phyloP scores from a whole-genome alignment of 371 early-diverging fungal species.

The Cokeromyces recurvatus region DNA sequence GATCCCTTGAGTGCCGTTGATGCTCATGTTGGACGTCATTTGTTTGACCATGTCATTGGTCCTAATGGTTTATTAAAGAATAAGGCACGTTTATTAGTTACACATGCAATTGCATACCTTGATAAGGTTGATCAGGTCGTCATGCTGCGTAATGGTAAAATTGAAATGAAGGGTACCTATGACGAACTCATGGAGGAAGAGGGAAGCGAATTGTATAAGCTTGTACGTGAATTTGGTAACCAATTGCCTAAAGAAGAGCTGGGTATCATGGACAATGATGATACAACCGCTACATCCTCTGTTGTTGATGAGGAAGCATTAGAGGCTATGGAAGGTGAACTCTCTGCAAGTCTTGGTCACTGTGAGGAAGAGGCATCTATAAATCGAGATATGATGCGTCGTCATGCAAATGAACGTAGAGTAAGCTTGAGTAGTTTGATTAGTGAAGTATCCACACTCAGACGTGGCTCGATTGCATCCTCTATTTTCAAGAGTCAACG shows the following conservation, averaged over 20 bases:
- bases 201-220: constrained; percentile 32
- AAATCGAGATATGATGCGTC: constrained; percentile 20
- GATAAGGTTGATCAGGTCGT: constrained; percentile 46
- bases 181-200: constrained; percentile 40
- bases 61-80: constrained; percentile 57
- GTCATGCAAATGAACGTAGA: constrained; percentile 17
- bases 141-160: constrained; percentile 50
- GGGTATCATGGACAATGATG: constrained; percentile 5
- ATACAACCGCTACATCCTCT: neutral
- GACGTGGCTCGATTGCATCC: constrained; percentile 15
- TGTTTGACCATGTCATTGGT: constrained; percentile 39
- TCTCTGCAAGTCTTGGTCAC: constrained; percentile 1
- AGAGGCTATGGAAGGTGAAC: constrained; percentile 16
- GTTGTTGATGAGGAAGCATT: constrained; percentile 4
- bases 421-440: constrained; percentile 17
- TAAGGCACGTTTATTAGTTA: constrained; percentile 50
- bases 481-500: neutral
- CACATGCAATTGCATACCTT: constrained; percentile 39
- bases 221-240: constrained; percentile 22
- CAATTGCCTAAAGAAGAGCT: constrained; percentile 31
- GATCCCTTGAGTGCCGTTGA: constrained; percentile 76
- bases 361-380: constrained; percentile 11
- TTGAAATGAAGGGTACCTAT: constrained; percentile 55
- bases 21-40: constrained; percentile 54
- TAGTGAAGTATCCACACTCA: constrained; percentile 16